These are phyloP conservation scores for Endothia cerciana DNA, from an alignment of 2,329 filamentous ascomycete genomes.

Conservation along the genomic window DNA sequence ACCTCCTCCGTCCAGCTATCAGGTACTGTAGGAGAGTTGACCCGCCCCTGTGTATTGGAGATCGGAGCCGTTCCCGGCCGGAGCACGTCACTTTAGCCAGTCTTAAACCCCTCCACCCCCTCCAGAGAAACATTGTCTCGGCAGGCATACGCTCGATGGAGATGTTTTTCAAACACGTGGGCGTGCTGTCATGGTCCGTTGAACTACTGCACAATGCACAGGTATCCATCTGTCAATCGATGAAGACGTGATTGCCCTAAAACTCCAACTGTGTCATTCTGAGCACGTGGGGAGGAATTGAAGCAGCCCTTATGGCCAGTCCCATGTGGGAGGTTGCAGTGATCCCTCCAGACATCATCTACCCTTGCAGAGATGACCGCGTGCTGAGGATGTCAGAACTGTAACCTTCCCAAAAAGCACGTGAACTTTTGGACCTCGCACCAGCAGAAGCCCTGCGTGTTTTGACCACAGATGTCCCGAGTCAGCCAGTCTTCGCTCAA, in stretches of 20 bases:
- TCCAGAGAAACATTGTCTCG: conserved; percentile 5
- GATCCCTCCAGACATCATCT: background rate
- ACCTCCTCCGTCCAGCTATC: background rate
- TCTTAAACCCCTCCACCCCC: background rate
- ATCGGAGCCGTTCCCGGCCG: background rate
- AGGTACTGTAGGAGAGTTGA: background rate
- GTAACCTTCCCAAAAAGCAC: background rate
- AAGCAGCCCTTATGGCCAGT: too few relatives aligned
- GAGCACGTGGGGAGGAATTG: too few relatives aligned
- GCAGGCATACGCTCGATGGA: background rate
- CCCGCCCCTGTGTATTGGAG: background rate
- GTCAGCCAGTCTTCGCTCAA: background rate
- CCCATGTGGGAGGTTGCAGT: background rate
- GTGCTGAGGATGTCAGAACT: background rate
- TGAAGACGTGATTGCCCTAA: background rate
- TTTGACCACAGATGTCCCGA: background rate
- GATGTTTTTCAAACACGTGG: background rate
- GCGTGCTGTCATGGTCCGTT: background rate
- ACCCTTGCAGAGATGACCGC: background rate
- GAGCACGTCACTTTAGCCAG: background rate
- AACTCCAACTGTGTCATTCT: too few relatives aligned
- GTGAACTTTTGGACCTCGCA: background rate
- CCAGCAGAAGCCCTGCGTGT: background rate
- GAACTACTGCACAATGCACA: too few relatives aligned
- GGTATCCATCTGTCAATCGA: too few relatives aligned